Base-by-base conservation (phyloP, 192 early-diverging fungal species). In the Cladochytrium replicatum region DNA sequence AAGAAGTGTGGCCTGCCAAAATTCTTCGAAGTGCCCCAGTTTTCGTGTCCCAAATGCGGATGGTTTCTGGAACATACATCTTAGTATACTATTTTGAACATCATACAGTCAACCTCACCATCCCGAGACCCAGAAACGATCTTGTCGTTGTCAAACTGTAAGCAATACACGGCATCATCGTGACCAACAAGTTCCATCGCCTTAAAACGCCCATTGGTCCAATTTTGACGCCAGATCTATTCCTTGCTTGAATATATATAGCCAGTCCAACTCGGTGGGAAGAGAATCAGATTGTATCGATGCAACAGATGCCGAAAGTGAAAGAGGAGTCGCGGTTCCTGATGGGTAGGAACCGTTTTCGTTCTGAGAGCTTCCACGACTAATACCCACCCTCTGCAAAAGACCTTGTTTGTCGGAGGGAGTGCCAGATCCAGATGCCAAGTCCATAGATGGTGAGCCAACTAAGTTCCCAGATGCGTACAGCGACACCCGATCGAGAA, bases 121-220 rank as follows among this genome's bases (percentile, higher is more conserved):
- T 76, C 74, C 28, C 66, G 41, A 0, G 85, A 91, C 21, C 90
- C 88, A 5, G 86, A 85, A 2, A 88, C 80, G 22, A 93, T 74
- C 44, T 72, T 78, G 26, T 77, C 57, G 23, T 68, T 69, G 38
- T 84, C 78, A 58, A 91, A 84, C 6, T 85, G 81, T 27, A 96
- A 49, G 50, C 86, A 87, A 55, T 97, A 97, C 2, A 95, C 80
- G 29, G 87, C 81, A 39, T 93, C 93, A 0, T 69, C 52, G 50
- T 97, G 93, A 5, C 84, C 83, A 13, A 57, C 32, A 25, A 88
- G 70, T 27, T 81, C 70, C 11, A 64, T 67, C 7, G 72, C 60
- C 1, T 59, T 65, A 46, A 76, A 89, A 11, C 61, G 57, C 4
- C 84, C 85, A 3, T 52, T 22, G 13, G 47, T 66, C 91, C 91